Conservation (phyloP, 768 basidiomycete genomes). For the Boletus insuetus region DNA sequence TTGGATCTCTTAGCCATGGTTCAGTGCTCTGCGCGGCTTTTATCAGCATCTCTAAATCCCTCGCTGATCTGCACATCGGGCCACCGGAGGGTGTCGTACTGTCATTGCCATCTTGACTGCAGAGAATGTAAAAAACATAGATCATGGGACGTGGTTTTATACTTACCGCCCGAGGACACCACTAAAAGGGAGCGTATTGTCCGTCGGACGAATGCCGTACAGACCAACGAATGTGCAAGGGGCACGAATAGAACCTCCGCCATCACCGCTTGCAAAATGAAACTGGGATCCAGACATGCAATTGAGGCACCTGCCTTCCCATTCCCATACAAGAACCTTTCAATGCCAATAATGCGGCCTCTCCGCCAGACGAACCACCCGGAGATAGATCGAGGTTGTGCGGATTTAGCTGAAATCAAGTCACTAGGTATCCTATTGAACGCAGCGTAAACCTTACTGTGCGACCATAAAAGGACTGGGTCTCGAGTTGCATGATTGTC, state of each 20-base stretch:
- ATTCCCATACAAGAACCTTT: slow-evolving; percentile 45
- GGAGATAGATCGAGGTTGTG: slow-evolving; percentile 40
- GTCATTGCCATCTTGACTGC: slow-evolving; percentile 27
- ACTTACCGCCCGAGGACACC: slow-evolving; percentile 20
- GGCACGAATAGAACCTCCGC: slow-evolving; percentile 40
- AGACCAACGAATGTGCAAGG: slow-evolving; percentile 38
- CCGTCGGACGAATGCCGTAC: slow-evolving; percentile 41
- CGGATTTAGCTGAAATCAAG: slow-evolving; percentile 39
- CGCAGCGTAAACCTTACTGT: slow-evolving; percentile 13
- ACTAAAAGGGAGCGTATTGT: slow-evolving; percentile 28
- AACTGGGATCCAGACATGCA: background rate
- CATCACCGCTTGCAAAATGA: slow-evolving; percentile 18
- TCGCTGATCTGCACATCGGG: slow-evolving; percentile 28
- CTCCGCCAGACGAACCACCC: slow-evolving; percentile 56
- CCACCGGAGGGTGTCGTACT: slow-evolving; percentile 9
- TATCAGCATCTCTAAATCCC: slow-evolving; percentile 25
- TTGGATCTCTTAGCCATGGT: slow-evolving; percentile 43
- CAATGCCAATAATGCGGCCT: slow-evolving; percentile 45
- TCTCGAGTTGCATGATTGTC: slow-evolving; percentile 40
- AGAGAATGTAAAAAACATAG: slow-evolving; percentile 7
- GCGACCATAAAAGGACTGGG: slow-evolving; percentile 33
- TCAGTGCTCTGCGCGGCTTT: slow-evolving; percentile 26
- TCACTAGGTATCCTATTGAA: background rate
- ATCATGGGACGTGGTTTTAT: background rate
- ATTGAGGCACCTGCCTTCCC: slow-evolving; percentile 33